Conservation (phyloP, 176 grass and related monocot genomes). For the Juncus inflexus region DNA sequence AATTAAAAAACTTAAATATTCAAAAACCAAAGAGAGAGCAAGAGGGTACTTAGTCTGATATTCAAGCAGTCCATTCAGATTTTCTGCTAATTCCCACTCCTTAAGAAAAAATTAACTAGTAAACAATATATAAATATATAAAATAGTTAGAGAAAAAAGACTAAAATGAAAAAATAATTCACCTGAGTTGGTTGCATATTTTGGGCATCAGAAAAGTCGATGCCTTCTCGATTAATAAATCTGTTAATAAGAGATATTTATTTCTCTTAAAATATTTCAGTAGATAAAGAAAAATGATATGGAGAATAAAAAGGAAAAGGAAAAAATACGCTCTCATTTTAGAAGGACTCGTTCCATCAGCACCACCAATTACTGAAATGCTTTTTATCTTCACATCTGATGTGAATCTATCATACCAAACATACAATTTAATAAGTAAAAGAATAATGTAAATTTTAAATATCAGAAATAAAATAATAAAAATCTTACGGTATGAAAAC, state of each 20-base stretch:
- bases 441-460: not conserved
- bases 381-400: constrained; percentile 98
- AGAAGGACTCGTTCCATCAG: constrained; percentile 85
- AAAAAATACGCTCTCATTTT: constrained; percentile 93
- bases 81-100: constrained; percentile 98
- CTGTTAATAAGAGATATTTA: constrained; percentile 37
- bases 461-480: constrained; percentile 22
- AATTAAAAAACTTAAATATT: too few relatives aligned
- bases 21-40: not conserved
- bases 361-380: constrained; percentile 90
- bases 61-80: constrained; percentile 81
- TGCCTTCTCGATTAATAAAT: constrained; percentile 96
- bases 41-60: constrained; percentile 84
- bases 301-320: not conserved
- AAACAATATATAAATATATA: constrained; percentile 21
- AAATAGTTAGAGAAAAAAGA: constrained; percentile 13
- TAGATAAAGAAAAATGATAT: constrained; percentile 9
- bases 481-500: constrained; percentile 96
- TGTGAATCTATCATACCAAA: constrained; percentile 62
- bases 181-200: constrained; percentile 98
- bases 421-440: constrained; percentile 30
- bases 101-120: constrained; percentile 34
- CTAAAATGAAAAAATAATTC: constrained; percentile 20
- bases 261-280: not conserved
- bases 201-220: constrained; percentile 95